Conservation (phyloP, 208 protist species). For the Trypanosoma theileri region DNA sequence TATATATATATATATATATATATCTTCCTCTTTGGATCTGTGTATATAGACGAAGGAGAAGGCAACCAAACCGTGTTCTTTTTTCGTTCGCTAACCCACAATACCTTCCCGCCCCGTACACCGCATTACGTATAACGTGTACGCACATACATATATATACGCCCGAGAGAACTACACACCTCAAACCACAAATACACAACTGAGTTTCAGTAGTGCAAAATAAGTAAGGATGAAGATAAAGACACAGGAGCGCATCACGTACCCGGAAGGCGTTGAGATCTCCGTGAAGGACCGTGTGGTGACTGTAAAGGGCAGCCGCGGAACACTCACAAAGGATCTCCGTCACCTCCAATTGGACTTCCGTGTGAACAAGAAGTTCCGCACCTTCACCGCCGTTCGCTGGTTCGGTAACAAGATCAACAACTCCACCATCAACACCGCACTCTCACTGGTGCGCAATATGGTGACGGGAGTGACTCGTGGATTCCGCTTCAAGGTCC, state of each 20-base stretch:
- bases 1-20: too few relatives aligned
- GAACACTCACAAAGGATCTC: conserved; percentile 94
- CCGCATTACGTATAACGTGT: too few relatives aligned
- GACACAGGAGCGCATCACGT: conserved; percentile 53
- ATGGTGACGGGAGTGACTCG: conserved; percentile 99
- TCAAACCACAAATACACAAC: too few relatives aligned
- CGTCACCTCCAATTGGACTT: conserved; percentile 93
- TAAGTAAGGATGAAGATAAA: conserved; percentile 65
- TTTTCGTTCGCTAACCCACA: too few relatives aligned
- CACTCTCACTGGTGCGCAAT: conserved; percentile 97
- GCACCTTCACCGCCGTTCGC: conserved; percentile 81
- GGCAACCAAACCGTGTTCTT: too few relatives aligned
- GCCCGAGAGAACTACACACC: too few relatives aligned
- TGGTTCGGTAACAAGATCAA: conserved; percentile 97
- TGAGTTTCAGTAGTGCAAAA: neutral
- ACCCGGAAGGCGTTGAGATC: conserved; percentile 71
- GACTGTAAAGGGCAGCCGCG: conserved; percentile 96
- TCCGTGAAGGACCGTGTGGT: conserved; percentile 71
- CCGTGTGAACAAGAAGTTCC: conserved; percentile 61
- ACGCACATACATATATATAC: too few relatives aligned
- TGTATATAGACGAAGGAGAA: too few relatives aligned
- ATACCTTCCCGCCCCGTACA: too few relatives aligned
- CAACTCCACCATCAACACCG: conserved; percentile 95
- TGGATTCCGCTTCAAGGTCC: conserved; percentile 99
- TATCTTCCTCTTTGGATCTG: too few relatives aligned